Conservation (phyloP, 371 early-diverging fungal species). For the Massospora cicadina region DNA sequence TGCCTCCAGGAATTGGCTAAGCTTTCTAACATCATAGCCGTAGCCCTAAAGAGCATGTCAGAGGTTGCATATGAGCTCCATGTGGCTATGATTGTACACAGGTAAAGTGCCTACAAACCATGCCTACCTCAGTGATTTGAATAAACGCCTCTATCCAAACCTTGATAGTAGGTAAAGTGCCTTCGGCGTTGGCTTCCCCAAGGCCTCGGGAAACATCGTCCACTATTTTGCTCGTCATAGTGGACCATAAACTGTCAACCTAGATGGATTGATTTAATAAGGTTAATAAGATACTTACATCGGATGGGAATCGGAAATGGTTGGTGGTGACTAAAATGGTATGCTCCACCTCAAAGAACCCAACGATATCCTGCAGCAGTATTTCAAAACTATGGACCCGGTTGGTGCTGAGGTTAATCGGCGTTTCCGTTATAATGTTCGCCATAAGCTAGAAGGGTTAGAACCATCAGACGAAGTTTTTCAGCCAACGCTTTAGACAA, state of each 20-base stretch:
- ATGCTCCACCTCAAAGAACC: slow-evolving; percentile 7
- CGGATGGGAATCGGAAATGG: neutral
- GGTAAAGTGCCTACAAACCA: neutral
- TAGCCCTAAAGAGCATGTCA: neutral
- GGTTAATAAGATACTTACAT: neutral
- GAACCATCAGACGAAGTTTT: no score
- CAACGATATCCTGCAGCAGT: slow-evolving; percentile 4
- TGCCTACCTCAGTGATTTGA: neutral
- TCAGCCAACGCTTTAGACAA: neutral
- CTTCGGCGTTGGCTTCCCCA: neutral
- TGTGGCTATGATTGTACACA: no score
- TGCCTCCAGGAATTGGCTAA: slow-evolving; percentile 7
- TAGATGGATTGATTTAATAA: neutral
- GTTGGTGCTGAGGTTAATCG: neutral
- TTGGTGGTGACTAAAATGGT: neutral
- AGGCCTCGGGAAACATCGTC: slow-evolving; percentile 1
- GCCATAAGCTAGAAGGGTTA: slow-evolving; percentile 6
- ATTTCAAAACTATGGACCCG: neutral
- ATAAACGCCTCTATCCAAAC: neutral
- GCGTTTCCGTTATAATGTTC: neutral
- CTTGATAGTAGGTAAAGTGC: slow-evolving; percentile 1
- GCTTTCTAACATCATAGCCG: slow-evolving; percentile 5
- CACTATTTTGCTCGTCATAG: neutral
- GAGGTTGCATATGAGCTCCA: no score
- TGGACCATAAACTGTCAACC: slow-evolving; percentile 1